Evolutionary conservation across 2,329 filamentous ascomycete species (phyloP).

Genomic region (Zasmidium cellare): DNA sequence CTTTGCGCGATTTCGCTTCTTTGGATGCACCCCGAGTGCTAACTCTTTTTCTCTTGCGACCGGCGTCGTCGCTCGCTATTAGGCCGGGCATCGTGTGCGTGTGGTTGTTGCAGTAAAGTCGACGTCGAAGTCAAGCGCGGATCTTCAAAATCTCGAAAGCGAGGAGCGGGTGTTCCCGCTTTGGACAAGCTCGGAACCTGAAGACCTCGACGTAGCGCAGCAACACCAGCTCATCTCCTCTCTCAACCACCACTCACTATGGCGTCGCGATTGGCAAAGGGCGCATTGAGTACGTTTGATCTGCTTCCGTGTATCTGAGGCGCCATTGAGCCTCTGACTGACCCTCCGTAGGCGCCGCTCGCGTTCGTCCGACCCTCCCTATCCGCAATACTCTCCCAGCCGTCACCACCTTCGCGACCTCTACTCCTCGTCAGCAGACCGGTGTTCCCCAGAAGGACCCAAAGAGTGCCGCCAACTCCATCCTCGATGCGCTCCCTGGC

Average conservation of each 20-base stretch:
- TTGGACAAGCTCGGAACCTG: background rate
- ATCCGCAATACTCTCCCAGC: slow-evolving; percentile 73
- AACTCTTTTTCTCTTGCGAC: slow-evolving; percentile 47
- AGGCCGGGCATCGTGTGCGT: slow-evolving; percentile 38
- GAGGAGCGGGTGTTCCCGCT: slow-evolving; percentile 7
- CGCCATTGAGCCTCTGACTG: slow-evolving; percentile 27
- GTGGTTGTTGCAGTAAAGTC: background rate
- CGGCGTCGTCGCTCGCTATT: slow-evolving; percentile 26
- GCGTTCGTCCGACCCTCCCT: slow-evolving; percentile 74
- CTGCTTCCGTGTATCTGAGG: background rate
- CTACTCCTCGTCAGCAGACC: slow-evolving; percentile 60
- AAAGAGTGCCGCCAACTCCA: slow-evolving; percentile 94
- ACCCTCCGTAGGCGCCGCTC: slow-evolving; percentile 64
- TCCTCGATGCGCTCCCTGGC: slow-evolving; percentile 89
- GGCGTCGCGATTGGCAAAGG: slow-evolving; percentile 96
- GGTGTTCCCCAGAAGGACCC: slow-evolving; percentile 80
- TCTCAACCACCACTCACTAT: slow-evolving; percentile 62
- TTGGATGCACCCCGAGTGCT: slow-evolving; percentile 19
- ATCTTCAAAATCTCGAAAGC: background rate
- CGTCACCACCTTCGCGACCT: slow-evolving; percentile 66
- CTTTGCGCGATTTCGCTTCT: slow-evolving; percentile 35
- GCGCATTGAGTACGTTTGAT: slow-evolving; percentile 77
- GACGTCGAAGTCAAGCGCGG: background rate
- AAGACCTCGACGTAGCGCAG: slow-evolving; percentile 38
- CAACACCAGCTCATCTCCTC: slow-evolving; percentile 44